Conservation (phyloP, 768 basidiomycete genomes). For the Mycena sanguinolenta region DNA sequence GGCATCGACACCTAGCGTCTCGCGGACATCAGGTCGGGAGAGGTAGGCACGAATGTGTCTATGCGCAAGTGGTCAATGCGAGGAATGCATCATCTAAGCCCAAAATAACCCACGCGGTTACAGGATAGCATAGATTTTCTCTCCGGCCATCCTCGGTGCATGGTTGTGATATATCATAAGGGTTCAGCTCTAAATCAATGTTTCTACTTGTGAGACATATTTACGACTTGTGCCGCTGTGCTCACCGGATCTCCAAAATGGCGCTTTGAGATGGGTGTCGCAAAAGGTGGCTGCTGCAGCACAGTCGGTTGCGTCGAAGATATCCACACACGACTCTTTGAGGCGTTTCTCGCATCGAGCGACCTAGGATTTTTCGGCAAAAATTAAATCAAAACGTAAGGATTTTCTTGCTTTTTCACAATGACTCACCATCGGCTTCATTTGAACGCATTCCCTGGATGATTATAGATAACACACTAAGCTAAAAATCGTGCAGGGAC, state of each 20-base stretch:
- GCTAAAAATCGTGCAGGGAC: conserved; percentile 14
- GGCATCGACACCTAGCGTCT: conserved; percentile 61
- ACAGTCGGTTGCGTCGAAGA: conserved; percentile 77
- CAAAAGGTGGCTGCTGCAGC: conserved; percentile 77
- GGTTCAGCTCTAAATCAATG: conserved; percentile 55
- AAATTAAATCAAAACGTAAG: too few species aligned
- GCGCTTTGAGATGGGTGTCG: conserved; percentile 62
- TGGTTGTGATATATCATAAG: conserved; percentile 69
- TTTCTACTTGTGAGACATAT: background rate
- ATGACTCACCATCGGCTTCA: conserved; percentile 60
- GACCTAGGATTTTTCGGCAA: conserved; percentile 53
- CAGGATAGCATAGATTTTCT: conserved; percentile 33
- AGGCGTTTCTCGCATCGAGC: conserved; percentile 75
- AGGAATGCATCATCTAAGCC: too few species aligned
- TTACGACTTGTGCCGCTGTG: conserved; percentile 12
- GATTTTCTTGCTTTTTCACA: too few species aligned
- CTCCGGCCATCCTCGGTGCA: conserved; percentile 20
- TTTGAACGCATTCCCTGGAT: conserved; percentile 53
- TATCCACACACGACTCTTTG: conserved; percentile 71
- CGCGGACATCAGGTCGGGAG: conserved; percentile 60
- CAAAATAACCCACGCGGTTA: conserved; percentile 27
- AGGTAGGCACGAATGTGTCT: conserved; percentile 66
- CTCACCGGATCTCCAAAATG: conserved; percentile 61
- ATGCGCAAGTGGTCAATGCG: background rate
- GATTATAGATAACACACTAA: too few species aligned